Evolutionary conservation across 2,329 filamentous ascomycete species (phyloP).

Genomic region (Penicillium polonicum): DNA sequence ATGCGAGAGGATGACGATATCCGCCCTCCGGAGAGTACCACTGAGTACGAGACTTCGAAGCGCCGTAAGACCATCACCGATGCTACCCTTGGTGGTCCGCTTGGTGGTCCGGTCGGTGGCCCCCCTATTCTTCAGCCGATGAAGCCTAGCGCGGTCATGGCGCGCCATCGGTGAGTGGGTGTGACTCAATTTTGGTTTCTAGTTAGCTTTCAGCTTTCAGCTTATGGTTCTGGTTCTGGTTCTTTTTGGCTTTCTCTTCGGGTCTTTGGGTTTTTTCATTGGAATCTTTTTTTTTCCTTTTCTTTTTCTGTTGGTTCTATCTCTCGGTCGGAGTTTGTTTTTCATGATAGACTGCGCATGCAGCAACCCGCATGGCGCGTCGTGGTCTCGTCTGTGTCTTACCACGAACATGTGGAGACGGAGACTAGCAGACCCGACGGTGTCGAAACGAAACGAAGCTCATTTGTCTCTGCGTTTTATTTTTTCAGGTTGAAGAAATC

Average conservation of each 20-base stretch:
- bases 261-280: constrained; percentile 3
- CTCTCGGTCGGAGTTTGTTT: constrained; percentile 12
- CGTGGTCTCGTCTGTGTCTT: constrained; percentile 10
- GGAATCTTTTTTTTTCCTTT: neutral
- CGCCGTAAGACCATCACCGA: constrained; percentile 76
- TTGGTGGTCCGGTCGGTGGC: constrained; percentile 47
- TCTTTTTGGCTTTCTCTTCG: neutral
- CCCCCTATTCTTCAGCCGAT: constrained; percentile 44
- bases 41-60: constrained; percentile 63
- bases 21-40: constrained; percentile 62
- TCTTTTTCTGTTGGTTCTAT: neutral
- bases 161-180: constrained; percentile 37
- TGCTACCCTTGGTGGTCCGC: constrained; percentile 49
- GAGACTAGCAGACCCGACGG: neutral
- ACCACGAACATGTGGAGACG: neutral
- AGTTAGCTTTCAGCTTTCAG: constrained; percentile 7
- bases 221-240: constrained; percentile 18
- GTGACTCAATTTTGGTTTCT: neutral
- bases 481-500: neutral
- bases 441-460: constrained; percentile 14
- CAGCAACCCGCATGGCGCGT: constrained; percentile 10
- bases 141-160: constrained; percentile 44
- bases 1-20: constrained; percentile 65
- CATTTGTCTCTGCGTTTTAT: constrained; percentile 10
- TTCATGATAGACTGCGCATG: constrained; percentile 23